Percentiles rank a stretch among this genome's conserved stretches.
These are phyloP conservation scores for Trichoderma simmonsii DNA, from an alignment of 2,329 filamentous ascomycete species.

Conservation along the genomic window DNA sequence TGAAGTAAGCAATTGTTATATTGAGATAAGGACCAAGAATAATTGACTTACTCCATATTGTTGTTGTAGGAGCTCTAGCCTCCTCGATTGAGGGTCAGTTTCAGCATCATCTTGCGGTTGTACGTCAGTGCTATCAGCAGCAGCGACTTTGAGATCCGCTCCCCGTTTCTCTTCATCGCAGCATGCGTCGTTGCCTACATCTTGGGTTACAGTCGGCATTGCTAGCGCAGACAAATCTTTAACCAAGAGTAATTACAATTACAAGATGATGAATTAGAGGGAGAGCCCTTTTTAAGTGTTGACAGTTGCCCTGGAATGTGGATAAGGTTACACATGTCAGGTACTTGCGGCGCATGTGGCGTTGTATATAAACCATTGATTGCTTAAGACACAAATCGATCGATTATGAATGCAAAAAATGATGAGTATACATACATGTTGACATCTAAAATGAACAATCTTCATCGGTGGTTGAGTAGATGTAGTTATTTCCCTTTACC, in stretches of 20 bases:
- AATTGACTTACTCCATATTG: not conserved
- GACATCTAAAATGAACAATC: not conserved
- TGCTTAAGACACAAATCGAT: not conserved
- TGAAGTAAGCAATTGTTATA: not conserved
- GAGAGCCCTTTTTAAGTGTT: not conserved
- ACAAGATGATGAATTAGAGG: not conserved
- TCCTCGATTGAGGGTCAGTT: not conserved
- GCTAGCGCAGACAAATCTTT: not conserved
- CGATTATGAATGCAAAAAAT: not conserved
- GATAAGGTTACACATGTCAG: not conserved
- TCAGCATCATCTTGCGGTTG: not conserved
- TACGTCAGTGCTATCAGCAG: not conserved
- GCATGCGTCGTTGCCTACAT: not conserved
- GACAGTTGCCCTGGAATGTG: not conserved
- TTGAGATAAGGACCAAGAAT: not conserved
- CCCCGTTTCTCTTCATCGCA: not conserved
- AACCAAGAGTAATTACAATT: not conserved
- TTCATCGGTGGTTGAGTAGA: not conserved
- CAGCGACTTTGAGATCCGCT: not conserved
- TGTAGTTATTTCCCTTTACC: not conserved
- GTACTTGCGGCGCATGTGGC: not conserved
- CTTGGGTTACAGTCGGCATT: not conserved
- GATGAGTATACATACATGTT: not conserved
- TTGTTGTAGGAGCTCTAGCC: not conserved
- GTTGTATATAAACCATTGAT: not conserved